Conservation (phyloP, 75 land plant genomes). For the Pinus tabuliformis region DNA sequence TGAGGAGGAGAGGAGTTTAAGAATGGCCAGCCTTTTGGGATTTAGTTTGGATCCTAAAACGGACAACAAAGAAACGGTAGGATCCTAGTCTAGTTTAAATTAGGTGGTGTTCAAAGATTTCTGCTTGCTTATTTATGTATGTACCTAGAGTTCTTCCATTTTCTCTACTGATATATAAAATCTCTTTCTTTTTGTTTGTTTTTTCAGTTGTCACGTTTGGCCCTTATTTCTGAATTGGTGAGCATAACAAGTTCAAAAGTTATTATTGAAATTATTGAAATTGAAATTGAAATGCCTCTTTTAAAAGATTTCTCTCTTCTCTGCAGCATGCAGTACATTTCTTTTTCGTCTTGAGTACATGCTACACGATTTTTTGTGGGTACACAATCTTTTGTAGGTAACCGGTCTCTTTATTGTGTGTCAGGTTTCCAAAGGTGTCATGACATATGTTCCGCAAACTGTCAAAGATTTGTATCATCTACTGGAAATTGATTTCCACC, state of each 20-base stretch:
- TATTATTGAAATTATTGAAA: no score
- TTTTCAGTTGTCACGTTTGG: slow-evolving; percentile 58
- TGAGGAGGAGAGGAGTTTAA: slow-evolving; percentile 84
- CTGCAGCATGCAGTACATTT: no score
- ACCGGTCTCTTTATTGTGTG: background rate
- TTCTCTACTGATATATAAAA: background rate
- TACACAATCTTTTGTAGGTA: no score
- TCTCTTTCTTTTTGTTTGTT: background rate
- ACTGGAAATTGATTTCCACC: slow-evolving; percentile 84
- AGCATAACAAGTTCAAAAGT: slow-evolving; percentile 1
- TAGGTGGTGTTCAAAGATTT: no score
- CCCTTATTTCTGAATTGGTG: slow-evolving; percentile 88
- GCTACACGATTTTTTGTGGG: no score
- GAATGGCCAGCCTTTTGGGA: slow-evolving; percentile 76
- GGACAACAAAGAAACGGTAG: slow-evolving; percentile 86
- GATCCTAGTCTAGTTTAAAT: background rate
- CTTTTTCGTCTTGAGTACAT: no score
- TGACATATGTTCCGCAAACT: slow-evolving; percentile 80
- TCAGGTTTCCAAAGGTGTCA: slow-evolving; percentile 81
- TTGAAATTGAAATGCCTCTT: no score
- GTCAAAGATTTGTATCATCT: slow-evolving; percentile 83
- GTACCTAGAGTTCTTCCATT: background rate
- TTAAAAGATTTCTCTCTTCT: no score
- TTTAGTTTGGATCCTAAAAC: slow-evolving; percentile 35
- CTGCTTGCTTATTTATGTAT: no score